Evolutionary conservation across 768 basidiomycete genomes (phyloP), one percentile per base, ranked within the genome.

Genomic region (Lentinula lateritia): DNA sequence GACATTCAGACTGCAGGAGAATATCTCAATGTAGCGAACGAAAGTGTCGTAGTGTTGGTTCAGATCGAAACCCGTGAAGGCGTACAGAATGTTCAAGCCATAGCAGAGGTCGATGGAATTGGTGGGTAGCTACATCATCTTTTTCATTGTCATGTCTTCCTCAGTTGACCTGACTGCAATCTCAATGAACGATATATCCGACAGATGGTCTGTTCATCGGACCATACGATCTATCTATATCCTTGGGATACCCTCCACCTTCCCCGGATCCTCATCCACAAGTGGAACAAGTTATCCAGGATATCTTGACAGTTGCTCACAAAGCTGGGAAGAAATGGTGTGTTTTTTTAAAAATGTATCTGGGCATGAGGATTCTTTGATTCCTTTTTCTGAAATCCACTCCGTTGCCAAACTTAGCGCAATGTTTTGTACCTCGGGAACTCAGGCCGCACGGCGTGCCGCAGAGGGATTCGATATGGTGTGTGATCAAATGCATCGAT

Each of bases 41-140:
- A 84, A 0, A 74, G 76, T 9, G 69, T 86, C 38, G 63, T 85
- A 34, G 76, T 86, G 15, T 81, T 87, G 73, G 75, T 89, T 0
- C 88, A 90, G 71, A 89, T 90, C 58, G 87, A 89, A 71, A 89
- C 78, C 2, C 72, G 67, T 52, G 83, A 87, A 52, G 87, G 77
- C 0, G 78, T 89, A 3, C 67, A 82, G 53, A 88, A 89, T 60
- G 75, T 84, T 5, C 76, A 83, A 16, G 80, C 78, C 58, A 89
- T 90, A 58, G 83, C 81, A 16, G 71, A 74, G 2, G 84, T 89
- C 1, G 83, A 84, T 23, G 87, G 87, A 1, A 77, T 90, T 18
- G 85, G 84, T 85, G 48, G 68, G 80, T 66, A 35, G 16, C 52
- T 41, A 18, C 3, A 5, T 20, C 72, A 75, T 50, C 76, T 6